phyloP scores from a whole-genome alignment of 2,329 filamentous ascomycete genomes.

The Clarireedia homoeocarpa region DNA sequence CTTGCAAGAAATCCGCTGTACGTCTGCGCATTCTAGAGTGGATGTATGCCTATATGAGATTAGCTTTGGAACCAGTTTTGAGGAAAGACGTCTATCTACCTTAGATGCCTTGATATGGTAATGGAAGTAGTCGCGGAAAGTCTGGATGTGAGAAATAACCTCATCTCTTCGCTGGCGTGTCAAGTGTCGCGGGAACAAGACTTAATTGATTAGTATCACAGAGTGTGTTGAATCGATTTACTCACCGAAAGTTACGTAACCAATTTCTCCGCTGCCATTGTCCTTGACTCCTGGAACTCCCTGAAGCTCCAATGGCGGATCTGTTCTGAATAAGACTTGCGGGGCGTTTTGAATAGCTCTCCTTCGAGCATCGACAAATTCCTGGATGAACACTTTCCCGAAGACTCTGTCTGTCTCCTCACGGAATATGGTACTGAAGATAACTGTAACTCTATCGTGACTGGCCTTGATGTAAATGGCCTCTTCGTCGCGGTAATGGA shows the following conservation, averaged over 20 bases:
- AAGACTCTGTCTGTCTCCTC: slow-evolving; percentile 98
- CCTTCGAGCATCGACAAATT: slow-evolving; percentile 93
- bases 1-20: slow-evolving; percentile 96
- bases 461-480: slow-evolving; percentile 98
- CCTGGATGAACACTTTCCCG: slow-evolving; percentile 96
- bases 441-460: slow-evolving; percentile 94
- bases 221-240: neutral
- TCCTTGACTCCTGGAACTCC: slow-evolving; percentile 74
- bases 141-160: slow-evolving; percentile 98
- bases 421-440: slow-evolving; percentile 96
- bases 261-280: slow-evolving; percentile 74
- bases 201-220: slow-evolving; percentile 37
- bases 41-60: slow-evolving; percentile 66
- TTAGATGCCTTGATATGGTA: slow-evolving; percentile 99
- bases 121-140: slow-evolving; percentile 99
- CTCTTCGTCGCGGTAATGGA: slow-evolving; percentile 98
- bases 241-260: slow-evolving; percentile 94
- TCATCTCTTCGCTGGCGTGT: slow-evolving; percentile 84
- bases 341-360: slow-evolving; percentile 97
- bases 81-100: slow-evolving; percentile 33
- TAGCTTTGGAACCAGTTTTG: neutral
- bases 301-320: slow-evolving; percentile 86
- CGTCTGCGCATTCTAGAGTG: slow-evolving; percentile 96
- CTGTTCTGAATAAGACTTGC: slow-evolving; percentile 92
- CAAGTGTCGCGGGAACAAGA: slow-evolving; percentile 91